phyloP scores from a whole-genome alignment of 805 yeast species.

The Zygoascus flipseniorum region DNA sequence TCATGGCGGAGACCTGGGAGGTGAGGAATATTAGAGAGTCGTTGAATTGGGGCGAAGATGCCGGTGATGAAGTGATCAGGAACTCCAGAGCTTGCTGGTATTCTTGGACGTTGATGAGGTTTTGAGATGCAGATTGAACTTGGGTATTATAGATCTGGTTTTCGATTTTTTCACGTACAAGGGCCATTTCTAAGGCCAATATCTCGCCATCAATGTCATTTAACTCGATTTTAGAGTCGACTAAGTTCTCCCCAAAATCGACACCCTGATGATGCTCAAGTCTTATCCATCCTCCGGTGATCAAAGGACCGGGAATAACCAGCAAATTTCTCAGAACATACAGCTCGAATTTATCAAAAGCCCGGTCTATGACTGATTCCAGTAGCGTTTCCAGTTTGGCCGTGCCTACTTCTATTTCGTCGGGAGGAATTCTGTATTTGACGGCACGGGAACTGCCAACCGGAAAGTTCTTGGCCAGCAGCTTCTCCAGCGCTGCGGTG shows the following conservation, averaged over 20 bases:
- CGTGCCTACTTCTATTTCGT: constrained; percentile 66
- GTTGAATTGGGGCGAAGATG: constrained; percentile 1
- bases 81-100: not conserved
- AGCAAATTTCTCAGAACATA: constrained; percentile 73
- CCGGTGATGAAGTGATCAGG: not conserved
- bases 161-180: not conserved
- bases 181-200: constrained; percentile 11
- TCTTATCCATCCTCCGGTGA: constrained; percentile 57
- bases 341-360: constrained; percentile 79
- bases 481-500: constrained; percentile 66
- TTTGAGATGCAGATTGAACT: not conserved
- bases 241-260: constrained; percentile 7
- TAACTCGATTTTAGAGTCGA: not conserved
- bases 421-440: constrained; percentile 5
- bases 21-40: not conserved
- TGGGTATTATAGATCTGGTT: not conserved
- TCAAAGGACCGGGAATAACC: constrained; percentile 55
- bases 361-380: constrained; percentile 67
- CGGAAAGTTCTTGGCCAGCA: constrained; percentile 37
- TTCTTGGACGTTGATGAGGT: not conserved
- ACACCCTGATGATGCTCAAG: constrained; percentile 56
- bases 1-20: constrained; percentile 1
- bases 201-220: constrained; percentile 13
- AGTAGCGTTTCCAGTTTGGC: constrained; percentile 70
- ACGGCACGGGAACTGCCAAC: constrained; percentile 7